Base-by-base conservation (phyloP, 2,329 filamentous ascomycete genomes). In the Pseudogymnoascus sp. region DNA sequence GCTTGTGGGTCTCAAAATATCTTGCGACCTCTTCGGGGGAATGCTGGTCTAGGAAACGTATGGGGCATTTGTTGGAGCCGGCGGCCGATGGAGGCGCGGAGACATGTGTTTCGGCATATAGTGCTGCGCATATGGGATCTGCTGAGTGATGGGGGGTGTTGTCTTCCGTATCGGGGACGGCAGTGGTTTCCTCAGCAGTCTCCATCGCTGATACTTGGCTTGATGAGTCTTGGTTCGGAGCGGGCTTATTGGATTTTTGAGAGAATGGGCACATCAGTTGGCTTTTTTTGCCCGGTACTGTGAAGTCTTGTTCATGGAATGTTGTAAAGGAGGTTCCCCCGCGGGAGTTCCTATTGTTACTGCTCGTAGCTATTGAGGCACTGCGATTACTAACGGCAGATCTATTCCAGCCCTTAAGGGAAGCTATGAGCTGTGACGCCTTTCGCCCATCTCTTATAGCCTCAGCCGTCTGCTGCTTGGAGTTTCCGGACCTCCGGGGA, bases 1-100 rank as follows among this genome's bases (percentile, higher is more conserved):
- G 93, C 75, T 97, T 97, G 78, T 97, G 93, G 61, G 88, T 92
- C 74, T 97, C 91, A 71, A 97, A 91, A 74, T 96, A 97, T 71
- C 89, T 86, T 12, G 93, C 93, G 65, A 97, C 88, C 72, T 97
- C 93, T 77, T 96, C 91, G 1, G 93, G 91, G 1, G 91, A 92
- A 72, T 96, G 93, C 74, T 96, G 88, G 75, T 97, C 89, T 72
- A 97, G 80, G 77, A 89, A 97, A 58, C 93, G 89, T 64, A 97
- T 97, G 2, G 93, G 93, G 75, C 93, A 97, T 72, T 91, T 91
- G 63, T 84, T 79, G 8, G 82, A 81, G 43, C 74, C 79, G 64
- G 81, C 79, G 28, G 77, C 78, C 7, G 80, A 79, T 4, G 79
- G 77, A 35, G 80, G 72, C 77, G 12, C 70, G 67, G 18, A 74